Base-by-base conservation (phyloP, 2,329 filamentous ascomycete genomes). In the Cladosporium sp. region DNA sequence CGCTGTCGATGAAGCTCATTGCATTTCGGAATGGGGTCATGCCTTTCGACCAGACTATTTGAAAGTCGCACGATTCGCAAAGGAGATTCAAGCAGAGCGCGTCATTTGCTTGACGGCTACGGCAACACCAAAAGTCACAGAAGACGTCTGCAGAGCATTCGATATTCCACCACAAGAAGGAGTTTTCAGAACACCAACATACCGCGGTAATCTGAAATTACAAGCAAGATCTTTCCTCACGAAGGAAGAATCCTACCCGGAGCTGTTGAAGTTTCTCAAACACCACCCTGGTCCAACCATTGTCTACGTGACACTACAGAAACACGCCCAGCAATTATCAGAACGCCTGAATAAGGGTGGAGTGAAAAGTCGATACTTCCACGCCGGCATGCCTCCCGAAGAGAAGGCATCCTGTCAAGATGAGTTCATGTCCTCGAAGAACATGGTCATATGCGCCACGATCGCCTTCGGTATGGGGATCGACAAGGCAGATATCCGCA, bases 391-490 rank as follows among this genome's bases (percentile, higher is more conserved):
- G 67, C 67, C 71, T 18, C 59, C 67, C 0, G 69, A 71, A 1
- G 55, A 62, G 1, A 80, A 79, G 60, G 68, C 62, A 1, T 38
- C 65, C 2, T 62, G 76, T 2, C 78, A 81, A 54, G 76, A 80
- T 2, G 64, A 69, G 7, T 80, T 80, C 49, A 77, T 80, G 74
- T 62, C 65, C 1, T 68, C 66, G 1, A 62, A 68, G 18, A 62
- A 74, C 25, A 59, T 69, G n/a, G 72, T 77, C 43, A 50, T 50
- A 12, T 50, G 48, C 16, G 48, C 78, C 3, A 81, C 78, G 0
- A 80, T 80, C 35, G 78, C 78, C 1, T 81, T 81, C 43, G 78
- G 78, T 0, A 81, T 81, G 78, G 78, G 78, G 0, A 79, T 81
- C 15, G 78, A 81, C 58, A 81, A 81, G 53, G 53, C 69, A 29